Conservation (phyloP, 2,329 filamentous ascomycete genomes). For the Ceratocystis lukuohia region DNA sequence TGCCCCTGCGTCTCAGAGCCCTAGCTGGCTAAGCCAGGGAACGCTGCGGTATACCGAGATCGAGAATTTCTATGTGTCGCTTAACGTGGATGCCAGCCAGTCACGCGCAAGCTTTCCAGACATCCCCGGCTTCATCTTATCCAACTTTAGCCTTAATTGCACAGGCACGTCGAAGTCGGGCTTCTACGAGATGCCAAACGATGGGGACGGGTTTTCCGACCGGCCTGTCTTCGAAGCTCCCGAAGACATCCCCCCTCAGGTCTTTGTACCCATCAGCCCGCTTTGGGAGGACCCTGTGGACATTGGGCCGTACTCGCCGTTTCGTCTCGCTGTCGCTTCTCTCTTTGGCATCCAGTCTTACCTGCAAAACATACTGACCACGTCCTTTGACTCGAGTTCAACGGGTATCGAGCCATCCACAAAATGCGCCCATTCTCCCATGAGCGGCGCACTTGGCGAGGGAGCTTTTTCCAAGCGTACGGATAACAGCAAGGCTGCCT, state of each 20-base stretch:
- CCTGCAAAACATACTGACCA: constrained; percentile 12
- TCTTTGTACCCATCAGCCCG: constrained; percentile 14
- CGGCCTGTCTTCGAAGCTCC: neutral
- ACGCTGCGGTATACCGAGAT: constrained; percentile 9
- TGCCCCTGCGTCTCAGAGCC: constrained; percentile 5
- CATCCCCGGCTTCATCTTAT: constrained; percentile 9
- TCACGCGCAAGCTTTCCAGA: neutral
- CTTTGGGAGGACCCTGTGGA: constrained; percentile 2
- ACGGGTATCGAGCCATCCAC: neutral
- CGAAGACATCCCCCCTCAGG: neutral
- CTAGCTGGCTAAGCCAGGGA: constrained; percentile 8
- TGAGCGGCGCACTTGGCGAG: constrained; percentile 11
- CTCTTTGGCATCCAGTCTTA: constrained; percentile 14
- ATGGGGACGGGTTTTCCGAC: constrained; percentile 9
- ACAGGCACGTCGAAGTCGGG: constrained; percentile 7
- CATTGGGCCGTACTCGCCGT: constrained; percentile 18
- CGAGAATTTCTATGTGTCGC: constrained; percentile 11
- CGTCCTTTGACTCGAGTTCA: constrained; percentile 8
- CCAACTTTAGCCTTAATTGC: constrained; percentile 16
- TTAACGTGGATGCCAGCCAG: neutral
- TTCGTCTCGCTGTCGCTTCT: constrained; percentile 15
- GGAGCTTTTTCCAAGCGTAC: constrained; percentile 10
- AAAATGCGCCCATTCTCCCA: constrained; percentile 12
- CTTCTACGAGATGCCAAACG: constrained; percentile 18
- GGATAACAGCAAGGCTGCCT: constrained; percentile 11